Base-by-base conservation (phyloP, 345 rosid genomes). In the Pistacia atlantica region DNA sequence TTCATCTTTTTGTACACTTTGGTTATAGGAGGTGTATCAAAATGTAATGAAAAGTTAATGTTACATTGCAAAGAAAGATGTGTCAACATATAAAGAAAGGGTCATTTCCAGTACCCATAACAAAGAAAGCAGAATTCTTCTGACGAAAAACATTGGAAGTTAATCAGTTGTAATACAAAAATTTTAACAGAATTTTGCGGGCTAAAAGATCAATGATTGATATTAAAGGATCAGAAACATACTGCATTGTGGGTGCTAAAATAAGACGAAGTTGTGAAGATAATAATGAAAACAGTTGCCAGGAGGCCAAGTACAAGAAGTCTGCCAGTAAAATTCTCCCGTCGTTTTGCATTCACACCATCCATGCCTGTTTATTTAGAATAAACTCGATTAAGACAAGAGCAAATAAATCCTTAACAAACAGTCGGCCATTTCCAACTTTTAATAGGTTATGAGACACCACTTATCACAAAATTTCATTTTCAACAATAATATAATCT, bases 221-320 rank as follows among this genome's bases (percentile, higher is more conserved):
- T 38, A 56, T 65, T 54, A 18, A 52, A 18, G 11, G 12, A 38
- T 20, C 13, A 74, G 63, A 22, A 67, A 22, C 69, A 22, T 84
- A 86, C 89, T 74, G 46, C 70, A 69, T 80, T 55, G 0, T 74
- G 75, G 22, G 75, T 62, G 57, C 64, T 73, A 3, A 58, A 81
- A 46, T 76, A 45, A 14, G 85, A 75, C 42, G 87, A 84, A 58
- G 73, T 84, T 48, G 66, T 82, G 35, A 84, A 79, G 79, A 80
- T 58, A 49, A 80, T 57, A 48, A 86, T 75, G 56, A 85, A 74
- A 49, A 82, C 65, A 33, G 82, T 79, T 56, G 80, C 71, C 55
- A 86, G 81, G 31, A 73, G 42, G 72, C 83, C 85, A 65, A 81
- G 84, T 62, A 82, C 65, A 73, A 84, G 66, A 75, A 86, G 68